Base-by-base conservation (phyloP, 768 basidiomycete genomes). In the Tulasnella sp. region DNA sequence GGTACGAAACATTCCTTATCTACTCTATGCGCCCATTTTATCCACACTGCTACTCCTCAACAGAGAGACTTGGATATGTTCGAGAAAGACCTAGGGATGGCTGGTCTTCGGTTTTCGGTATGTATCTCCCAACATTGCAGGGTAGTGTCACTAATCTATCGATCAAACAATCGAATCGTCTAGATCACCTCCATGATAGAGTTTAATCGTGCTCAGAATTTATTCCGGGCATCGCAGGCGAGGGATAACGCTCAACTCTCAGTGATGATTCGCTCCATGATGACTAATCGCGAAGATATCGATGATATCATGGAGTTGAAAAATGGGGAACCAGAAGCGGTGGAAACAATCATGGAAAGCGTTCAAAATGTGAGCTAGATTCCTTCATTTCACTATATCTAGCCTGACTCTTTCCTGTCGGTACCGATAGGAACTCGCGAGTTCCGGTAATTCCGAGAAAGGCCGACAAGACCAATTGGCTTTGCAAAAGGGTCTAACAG, bases 321-420 rank as follows among this genome's bases (percentile, higher is more conserved):
- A 60, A 28, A 70, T 68, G 53, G 64, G 70, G 37, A 74, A 60
- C 63, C 67, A 10, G 57, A 62, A 40, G 56, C 57, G 29, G 61
- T 66, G 28, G 61, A 70, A 45, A 62, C 65, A 29, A 62, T 71
- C 37, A 72, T 73, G 71, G 62, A 65, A 47, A 63, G 63, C 33
- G 60, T 73, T 19, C 71, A 72, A 58, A 67, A 62, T 15, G 70
- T 69, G 47, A 20, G 65, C 54, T 37, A 16, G 49, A 10, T n/a
- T 33, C 19, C n/a, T 4, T 43, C 22, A 24, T n/a, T 7, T 19
- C 3, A n/a, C 6, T 45, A 12, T 40, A 39, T 15, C 24, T 39
- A 20, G 15, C 5, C 22, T 33, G 31, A 31, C 31, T 54, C n/a
- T 49, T 35, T 25, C 25, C 29, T 48, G 53, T 27, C 47, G 69